These are phyloP conservation scores for Erodium maritimum DNA, from an alignment of 345 rosid genomes.

Conservation along the genomic window DNA sequence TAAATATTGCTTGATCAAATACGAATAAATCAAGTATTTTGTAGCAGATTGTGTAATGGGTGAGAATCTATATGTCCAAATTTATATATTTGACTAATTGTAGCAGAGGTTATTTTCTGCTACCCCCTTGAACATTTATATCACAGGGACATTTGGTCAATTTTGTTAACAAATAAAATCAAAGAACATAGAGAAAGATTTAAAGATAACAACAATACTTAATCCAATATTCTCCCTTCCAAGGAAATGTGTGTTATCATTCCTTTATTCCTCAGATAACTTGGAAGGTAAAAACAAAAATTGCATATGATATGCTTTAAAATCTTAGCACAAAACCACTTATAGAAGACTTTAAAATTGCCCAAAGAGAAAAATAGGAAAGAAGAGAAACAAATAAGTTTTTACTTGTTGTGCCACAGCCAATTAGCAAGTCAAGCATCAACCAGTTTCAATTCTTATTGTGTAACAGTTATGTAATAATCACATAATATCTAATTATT, in stretches of 20 bases:
- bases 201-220: too few species aligned
- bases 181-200: background rate
- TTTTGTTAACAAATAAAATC: background rate
- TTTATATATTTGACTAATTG: background rate
- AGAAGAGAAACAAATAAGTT: too few species aligned
- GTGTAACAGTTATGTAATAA: background rate
- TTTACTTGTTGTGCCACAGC: too few species aligned
- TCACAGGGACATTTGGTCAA: too few species aligned
- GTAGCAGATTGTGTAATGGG: background rate
- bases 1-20: too few species aligned
- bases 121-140: too few species aligned
- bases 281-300: background rate
- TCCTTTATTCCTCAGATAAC: background rate
- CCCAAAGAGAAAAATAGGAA: background rate
- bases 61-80: background rate
- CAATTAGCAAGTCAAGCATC: background rate
- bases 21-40: too few species aligned
- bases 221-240: too few species aligned
- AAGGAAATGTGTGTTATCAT: background rate
- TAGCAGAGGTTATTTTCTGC: background rate
- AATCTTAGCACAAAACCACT: background rate
- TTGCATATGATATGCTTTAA: background rate
- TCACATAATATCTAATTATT: background rate
- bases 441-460: background rate
- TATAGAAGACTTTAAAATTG: background rate